phyloP scores from a whole-genome alignment of 1,139 yeast genomes.

The Tardiomyces depauwii region DNA sequence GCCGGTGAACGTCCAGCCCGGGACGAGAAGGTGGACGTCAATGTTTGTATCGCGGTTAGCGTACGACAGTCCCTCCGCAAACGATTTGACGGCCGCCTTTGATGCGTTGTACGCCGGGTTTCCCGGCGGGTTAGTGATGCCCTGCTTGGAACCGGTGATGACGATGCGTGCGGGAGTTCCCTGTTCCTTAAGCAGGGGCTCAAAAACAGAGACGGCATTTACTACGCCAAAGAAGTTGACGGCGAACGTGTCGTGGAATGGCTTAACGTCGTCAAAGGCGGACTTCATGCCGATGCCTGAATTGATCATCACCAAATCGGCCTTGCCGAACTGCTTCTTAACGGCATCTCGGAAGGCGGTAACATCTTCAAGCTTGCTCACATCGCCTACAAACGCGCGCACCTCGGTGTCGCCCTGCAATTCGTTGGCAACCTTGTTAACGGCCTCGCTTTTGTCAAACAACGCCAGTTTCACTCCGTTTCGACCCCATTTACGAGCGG shows the following conservation, averaged over 20 bases:
- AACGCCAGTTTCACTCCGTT: conserved; percentile 20
- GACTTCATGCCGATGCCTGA: conserved; percentile 15
- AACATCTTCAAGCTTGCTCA: conserved; percentile 11
- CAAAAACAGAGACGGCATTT: conserved; percentile 16
- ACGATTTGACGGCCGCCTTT: conserved; percentile 19
- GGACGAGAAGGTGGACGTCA: conserved; percentile 18
- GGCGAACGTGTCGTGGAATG: conserved; percentile 13
- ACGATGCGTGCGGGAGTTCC: conserved; percentile 11
- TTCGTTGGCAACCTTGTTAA: conserved; percentile 10
- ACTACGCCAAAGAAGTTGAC: conserved; percentile 18
- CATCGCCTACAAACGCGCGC: conserved; percentile 13
- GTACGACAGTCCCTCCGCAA: conserved; percentile 19
- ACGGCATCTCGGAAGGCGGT: conserved; percentile 12
- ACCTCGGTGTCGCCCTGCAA: conserved; percentile 10
- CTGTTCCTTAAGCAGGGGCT: conserved; percentile 12
- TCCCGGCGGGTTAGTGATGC: conserved; percentile 23
- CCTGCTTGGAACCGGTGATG: conserved; percentile 21
- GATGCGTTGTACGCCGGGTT: conserved; percentile 22
- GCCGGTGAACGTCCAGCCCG: conserved; percentile 21
- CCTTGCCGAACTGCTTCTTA: conserved; percentile 9
- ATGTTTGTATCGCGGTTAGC: conserved; percentile 11
- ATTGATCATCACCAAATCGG: conserved; percentile 17
- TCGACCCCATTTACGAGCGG: conserved; percentile 18
- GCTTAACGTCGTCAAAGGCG: conserved; percentile 9
- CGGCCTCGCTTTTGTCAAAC: conserved; percentile 12